These are phyloP conservation scores for Rhodomyrtus psidioides DNA, from an alignment of 441 rosid species.

Conservation along the genomic window DNA sequence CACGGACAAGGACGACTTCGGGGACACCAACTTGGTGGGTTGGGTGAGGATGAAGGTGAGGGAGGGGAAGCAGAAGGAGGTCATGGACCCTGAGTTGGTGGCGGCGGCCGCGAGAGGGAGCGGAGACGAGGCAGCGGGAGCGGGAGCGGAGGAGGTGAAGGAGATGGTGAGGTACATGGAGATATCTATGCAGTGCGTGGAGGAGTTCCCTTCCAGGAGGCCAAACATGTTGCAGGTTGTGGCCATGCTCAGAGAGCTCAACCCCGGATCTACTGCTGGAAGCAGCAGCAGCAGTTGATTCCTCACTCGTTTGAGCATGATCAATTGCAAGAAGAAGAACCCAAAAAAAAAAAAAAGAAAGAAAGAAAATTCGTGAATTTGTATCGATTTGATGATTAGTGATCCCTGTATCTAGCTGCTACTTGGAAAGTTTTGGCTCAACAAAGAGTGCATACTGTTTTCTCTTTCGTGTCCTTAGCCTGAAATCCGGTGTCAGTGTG, in stretches of 20 bases:
- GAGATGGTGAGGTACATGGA: conserved; percentile 88
- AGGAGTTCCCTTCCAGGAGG: conserved; percentile 86
- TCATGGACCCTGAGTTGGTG: conserved; percentile 69
- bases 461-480: not conserved
- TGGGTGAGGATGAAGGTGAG: conserved; percentile 88
- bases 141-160: conserved; percentile 53
- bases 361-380: not conserved
- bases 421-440: not conserved
- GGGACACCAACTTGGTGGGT: conserved; percentile 92
- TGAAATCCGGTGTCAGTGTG: not conserved
- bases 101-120: conserved; percentile 27
- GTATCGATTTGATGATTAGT: not conserved
- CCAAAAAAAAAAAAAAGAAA: not conserved
- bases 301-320: not conserved
- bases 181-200: conserved; percentile 78
- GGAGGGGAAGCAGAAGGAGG: conserved; percentile 91
- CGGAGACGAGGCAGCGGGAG: conserved; percentile 30
- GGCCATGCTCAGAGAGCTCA: conserved; percentile 73
- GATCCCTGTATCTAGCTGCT: not conserved
- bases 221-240: conserved; percentile 91
- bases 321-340: not conserved
- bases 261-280: conserved; percentile 43
- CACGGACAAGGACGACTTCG: conserved; percentile 92
- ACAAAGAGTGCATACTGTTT: not conserved
- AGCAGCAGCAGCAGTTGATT: conserved; percentile 33